Percentiles rank a stretch among this genome's conserved stretches.
phyloP scores from a whole-genome alignment of 495 filamentous ascomycete genomes.

The Neurospora sp. region DNA sequence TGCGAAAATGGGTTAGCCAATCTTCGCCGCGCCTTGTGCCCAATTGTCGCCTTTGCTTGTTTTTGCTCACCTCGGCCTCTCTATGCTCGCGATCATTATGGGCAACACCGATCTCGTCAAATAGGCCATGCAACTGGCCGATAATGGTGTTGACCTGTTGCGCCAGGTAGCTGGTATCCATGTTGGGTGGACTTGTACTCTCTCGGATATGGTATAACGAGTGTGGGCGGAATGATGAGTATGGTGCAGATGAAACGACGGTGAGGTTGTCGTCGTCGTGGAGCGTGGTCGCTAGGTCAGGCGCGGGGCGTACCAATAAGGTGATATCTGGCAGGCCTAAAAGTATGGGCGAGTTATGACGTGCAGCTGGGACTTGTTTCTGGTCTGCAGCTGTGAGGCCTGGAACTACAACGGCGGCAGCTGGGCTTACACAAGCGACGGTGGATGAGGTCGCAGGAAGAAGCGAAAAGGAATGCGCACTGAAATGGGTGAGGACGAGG shows the following conservation, averaged over 20 bases:
- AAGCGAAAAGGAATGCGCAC: background rate
- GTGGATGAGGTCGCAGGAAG: background rate
- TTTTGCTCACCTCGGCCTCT: conserved; percentile 60
- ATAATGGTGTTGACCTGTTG: conserved; percentile 92
- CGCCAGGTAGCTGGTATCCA: conserved; percentile 87
- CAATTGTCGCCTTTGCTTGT: background rate
- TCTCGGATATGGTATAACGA: background rate
- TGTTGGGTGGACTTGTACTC: conserved; percentile 21
- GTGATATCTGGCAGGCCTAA: background rate
- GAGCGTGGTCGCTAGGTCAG: background rate
- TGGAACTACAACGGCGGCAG: background rate
- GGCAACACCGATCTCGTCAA: conserved; percentile 91
- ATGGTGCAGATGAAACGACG: background rate
- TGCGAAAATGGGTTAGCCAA: background rate
- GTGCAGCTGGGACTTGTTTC: background rate
- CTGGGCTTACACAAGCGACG: background rate
- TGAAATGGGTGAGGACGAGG: background rate
- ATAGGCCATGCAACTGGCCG: conserved; percentile 79
- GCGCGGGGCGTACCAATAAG: background rate
- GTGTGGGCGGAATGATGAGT: background rate
- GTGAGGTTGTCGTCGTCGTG: background rate
- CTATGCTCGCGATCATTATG: conserved; percentile 80
- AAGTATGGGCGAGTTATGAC: background rate
- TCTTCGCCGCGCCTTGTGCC: background rate
- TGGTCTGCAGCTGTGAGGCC: background rate